Conservation (phyloP, 2,329 filamentous ascomycete species). For the Exserohilum turcica region DNA sequence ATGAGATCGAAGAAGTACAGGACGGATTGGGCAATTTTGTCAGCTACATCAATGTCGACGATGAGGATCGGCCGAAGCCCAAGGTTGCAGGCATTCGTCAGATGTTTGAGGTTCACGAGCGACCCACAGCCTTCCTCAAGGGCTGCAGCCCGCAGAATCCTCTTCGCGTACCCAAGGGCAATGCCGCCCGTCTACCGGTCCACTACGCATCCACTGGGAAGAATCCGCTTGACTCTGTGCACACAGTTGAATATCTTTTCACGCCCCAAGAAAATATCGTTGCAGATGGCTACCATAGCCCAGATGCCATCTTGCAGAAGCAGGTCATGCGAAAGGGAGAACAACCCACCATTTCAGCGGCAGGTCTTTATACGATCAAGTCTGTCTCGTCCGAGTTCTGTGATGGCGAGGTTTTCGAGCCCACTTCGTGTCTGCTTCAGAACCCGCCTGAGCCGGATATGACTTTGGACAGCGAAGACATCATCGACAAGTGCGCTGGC, state of each 20-base stretch:
- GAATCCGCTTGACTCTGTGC: conserved; percentile 64
- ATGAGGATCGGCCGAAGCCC: conserved; percentile 66
- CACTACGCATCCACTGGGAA: conserved; percentile 68
- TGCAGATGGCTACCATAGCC: conserved; percentile 69
- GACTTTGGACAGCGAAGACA: conserved; percentile 74
- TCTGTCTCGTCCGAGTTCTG: conserved; percentile 81
- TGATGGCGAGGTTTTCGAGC: conserved; percentile 86
- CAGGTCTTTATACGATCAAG: conserved; percentile 85
- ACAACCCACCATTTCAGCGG: conserved; percentile 70
- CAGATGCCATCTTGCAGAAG: conserved; percentile 62
- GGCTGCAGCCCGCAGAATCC: conserved; percentile 81
- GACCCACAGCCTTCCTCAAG: conserved; percentile 72
- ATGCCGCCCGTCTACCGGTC: conserved; percentile 70
- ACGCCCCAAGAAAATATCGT: conserved; percentile 73
- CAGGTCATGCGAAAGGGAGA: conserved; percentile 68
- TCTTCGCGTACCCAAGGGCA: conserved; percentile 80
- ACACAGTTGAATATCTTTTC: conserved; percentile 81
- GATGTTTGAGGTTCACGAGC: conserved; percentile 82
- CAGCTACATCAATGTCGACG: conserved; percentile 69
- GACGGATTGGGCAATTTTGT: conserved; percentile 89
- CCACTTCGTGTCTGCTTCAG: conserved; percentile 87
- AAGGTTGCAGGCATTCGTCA: conserved; percentile 71
- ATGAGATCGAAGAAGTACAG: conserved; percentile 87
- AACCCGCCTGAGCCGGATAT: conserved; percentile 89
- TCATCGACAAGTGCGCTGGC: conserved; percentile 93